Evolutionary conservation across 2,329 filamentous ascomycete genomes (phyloP).

Genomic region (Biscogniauxia sp.): DNA sequence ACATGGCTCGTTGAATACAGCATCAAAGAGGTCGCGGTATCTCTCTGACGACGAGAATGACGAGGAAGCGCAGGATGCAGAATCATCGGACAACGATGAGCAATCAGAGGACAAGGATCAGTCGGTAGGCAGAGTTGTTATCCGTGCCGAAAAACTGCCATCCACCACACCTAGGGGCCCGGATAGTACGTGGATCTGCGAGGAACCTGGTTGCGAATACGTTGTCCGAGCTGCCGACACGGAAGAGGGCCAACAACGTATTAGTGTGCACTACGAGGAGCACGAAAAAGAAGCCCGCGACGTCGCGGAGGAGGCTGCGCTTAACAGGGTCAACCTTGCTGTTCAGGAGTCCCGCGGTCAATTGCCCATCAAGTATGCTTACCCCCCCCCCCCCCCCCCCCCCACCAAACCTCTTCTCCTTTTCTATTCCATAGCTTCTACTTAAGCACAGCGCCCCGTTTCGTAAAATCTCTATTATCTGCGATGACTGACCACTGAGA

Average conservation of each 20-base stretch:
- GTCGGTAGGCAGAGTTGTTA: constrained; percentile 35
- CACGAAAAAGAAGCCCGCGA: constrained; percentile 57
- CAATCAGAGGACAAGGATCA: constrained; percentile 17
- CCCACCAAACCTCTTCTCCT: no score
- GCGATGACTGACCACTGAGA: not conserved
- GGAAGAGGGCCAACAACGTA: constrained; percentile 51
- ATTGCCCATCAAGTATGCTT: constrained; percentile 55
- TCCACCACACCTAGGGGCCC: constrained; percentile 51
- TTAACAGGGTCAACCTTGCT: constrained; percentile 48
- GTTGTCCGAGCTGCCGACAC: constrained; percentile 62
- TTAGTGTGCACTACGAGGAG: constrained; percentile 58
- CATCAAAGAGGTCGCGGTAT: constrained; percentile 25
- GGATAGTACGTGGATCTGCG: constrained; percentile 65
- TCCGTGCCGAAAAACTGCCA: constrained; percentile 50
- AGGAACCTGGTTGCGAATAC: constrained; percentile 61
- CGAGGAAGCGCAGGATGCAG: constrained; percentile 16
- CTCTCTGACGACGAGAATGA: constrained; percentile 23
- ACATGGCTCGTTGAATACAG: constrained; percentile 28
- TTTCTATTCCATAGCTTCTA: constrained; percentile 18
- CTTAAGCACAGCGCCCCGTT: not conserved
- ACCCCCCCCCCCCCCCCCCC: constrained; percentile 35
- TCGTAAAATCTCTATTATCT: not conserved
- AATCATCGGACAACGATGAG: constrained; percentile 32
- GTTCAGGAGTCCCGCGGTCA: constrained; percentile 56
- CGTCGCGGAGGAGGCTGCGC: constrained; percentile 32